Base-by-base conservation (phyloP, 1,139 yeast species). In the Eremothecium coryli region DNA sequence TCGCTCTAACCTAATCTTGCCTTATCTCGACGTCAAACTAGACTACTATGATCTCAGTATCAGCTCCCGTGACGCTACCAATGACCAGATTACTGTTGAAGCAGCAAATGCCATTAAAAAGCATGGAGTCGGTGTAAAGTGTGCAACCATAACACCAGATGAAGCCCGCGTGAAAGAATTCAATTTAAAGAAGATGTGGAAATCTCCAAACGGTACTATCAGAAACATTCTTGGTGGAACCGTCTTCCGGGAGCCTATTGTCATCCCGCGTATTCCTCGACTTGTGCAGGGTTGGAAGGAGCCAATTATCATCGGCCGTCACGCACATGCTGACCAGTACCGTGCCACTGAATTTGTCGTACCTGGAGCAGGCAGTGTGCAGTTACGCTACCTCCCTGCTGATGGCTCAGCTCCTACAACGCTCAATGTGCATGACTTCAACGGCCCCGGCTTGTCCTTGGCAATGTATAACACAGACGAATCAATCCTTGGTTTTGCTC, bases 141-240 rank as follows among this genome's bases (percentile, higher is more conserved):
- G 97, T 66, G 97, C 97, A 34, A 88, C 97, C 38, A 88, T 88
- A 60, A 88, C 97, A n/a, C 97, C 97, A 6, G 97, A 88, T 60
- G 97, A 88, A 66, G 88, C 82, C 28, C 76, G 97, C 52, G 96
- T 88, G 37, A 65, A 82, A 61, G 97, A 88, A 64, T 88, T 85
- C 61, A 66, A 71, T 42, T 73, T 88, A 61, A 86, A 86, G 65
- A 80, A 86, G 62, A 88, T 88, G 97, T 88, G 96, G 96, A 71
- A 82, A 38, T 84, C 95, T 16, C 97, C 97, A 46, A 88, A 88
- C 62, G 97, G 97, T 48, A 88, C 97, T 31, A 82, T 88, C 58
- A 76, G 97, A 64, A 88, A 88, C 65, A 80, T 88, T 47, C 70
- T 88, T 45, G 95, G 95, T 33, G 97, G 97, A 45, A 88, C 97